phyloP scores from a whole-genome alignment of 164 flowering plant species.

The Nelumbo lutea region DNA sequence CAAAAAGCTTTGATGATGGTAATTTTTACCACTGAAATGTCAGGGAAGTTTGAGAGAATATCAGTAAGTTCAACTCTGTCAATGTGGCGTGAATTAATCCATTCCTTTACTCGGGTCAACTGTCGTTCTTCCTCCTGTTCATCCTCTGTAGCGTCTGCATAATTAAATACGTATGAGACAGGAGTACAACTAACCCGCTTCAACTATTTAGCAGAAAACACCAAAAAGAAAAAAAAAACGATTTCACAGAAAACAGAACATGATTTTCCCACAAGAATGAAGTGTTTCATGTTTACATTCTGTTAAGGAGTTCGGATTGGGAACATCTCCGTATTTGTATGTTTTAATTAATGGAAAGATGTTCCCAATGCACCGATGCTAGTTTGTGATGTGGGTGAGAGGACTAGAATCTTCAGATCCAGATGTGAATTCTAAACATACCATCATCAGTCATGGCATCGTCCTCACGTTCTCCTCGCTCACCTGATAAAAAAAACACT shows the following conservation, averaged over 20 bases:
- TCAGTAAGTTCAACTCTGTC: constrained; percentile 63
- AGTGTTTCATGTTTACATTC: too few relatives aligned
- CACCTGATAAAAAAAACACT: constrained; percentile 33
- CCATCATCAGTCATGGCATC: constrained; percentile 49
- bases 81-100: constrained; percentile 55
- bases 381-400: too few relatives aligned
- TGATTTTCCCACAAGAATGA: too few relatives aligned
- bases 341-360: too few relatives aligned
- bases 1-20: too few relatives aligned
- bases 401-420: too few relatives aligned
- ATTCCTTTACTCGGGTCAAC: constrained; percentile 56
- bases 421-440: constrained; percentile 8
- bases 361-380: too few relatives aligned
- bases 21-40: constrained; percentile 64
- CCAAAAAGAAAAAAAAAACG: too few relatives aligned
- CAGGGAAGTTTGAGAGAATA: constrained; percentile 77
- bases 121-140: constrained; percentile 66
- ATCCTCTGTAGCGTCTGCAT: constrained; percentile 78
- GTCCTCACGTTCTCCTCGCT: constrained; percentile 27
- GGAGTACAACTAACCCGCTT: not conserved
- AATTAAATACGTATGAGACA: not conserved
- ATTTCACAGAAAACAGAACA: too few relatives aligned
- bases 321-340: too few relatives aligned
- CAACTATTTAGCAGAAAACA: too few relatives aligned
- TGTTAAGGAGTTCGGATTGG: too few relatives aligned